Evolutionary conservation across 176 grass and related monocot species (phyloP), one percentile per base, ranked within the genome.

Genomic region (Carex pumila): DNA sequence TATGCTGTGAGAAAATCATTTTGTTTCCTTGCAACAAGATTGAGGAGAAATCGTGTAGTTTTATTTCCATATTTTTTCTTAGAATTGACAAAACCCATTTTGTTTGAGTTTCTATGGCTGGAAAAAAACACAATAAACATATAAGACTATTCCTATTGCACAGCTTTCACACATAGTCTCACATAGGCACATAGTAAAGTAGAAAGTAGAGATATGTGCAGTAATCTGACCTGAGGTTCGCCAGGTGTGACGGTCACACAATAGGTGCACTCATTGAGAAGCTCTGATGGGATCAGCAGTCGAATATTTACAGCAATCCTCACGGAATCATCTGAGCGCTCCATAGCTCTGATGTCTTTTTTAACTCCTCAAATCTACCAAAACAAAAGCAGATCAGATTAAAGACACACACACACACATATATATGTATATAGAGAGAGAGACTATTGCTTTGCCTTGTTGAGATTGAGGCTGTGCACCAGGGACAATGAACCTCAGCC

Each of bases 221-320:
- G 34, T 36, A 36, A 70, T 36, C 3, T n/a, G 80, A 98, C 96
- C 96, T 98, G 96, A n/a, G 96, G 96, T 47, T 93, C 93, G 13
- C 93, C 93, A 0, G 89, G 93, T 8, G 89, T 86, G 74, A 98
- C 71, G 7, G 89, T 89, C 41, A 95, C 91, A 56, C 96, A 98
- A 56, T 98, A 91, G 1, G 93, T 92, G 73, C 91, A 93, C 4
- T 93, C 96, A 0, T 89, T 77, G 65, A 90, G 88, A 55, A 98
- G 95, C 89, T 98, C 95, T 10, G 63, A 11, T 39, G 92, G 94
- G 83, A 98, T 95, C 21, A 98, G 93, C 30, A 93, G 96, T 43
- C 96, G 83, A n/a, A 95, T 81, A 78, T 99, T 99, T 76, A 99
- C 93, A 9, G 89, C 93, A 0, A 99, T 93, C 88, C 93, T 99